Conservation (phyloP, 345 rosid genomes). For the Eucalyptus victrix region DNA sequence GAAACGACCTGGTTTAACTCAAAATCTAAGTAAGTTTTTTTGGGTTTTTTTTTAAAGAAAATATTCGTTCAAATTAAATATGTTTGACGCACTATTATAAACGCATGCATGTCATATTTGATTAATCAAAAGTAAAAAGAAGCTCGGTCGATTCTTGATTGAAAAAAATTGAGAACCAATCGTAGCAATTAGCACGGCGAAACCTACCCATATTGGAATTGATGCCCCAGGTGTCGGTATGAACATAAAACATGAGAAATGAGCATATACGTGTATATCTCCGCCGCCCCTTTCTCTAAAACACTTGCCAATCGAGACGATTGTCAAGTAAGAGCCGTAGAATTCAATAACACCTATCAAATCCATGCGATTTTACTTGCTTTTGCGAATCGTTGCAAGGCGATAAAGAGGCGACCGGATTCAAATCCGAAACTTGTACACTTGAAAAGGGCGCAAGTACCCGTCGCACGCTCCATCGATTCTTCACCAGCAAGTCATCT, state of each 20-base stretch:
- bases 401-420: neutral
- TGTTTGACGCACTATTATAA: rapidly evolving
- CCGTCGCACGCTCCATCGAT: neutral
- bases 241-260: neutral
- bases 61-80: neutral
- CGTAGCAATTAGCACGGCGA: neutral
- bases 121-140: neutral
- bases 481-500: neutral
- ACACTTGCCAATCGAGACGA: neutral
- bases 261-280: neutral
- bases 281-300: neutral
- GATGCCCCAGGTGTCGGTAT: neutral
- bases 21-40: neutral
- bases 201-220: neutral
- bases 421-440: neutral
- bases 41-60: neutral
- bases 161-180: neutral
- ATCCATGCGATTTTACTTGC: neutral
- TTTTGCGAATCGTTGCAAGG: neutral
- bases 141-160: neutral
- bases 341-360: neutral
- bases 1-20: rapidly evolving
- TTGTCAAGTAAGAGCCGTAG: neutral
- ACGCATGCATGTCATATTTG: neutral
- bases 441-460: neutral